Evolutionary conservation across 805 yeast species (phyloP), one percentile per base, ranked within the genome.

Genomic region (Ogataea glucozyma): DNA sequence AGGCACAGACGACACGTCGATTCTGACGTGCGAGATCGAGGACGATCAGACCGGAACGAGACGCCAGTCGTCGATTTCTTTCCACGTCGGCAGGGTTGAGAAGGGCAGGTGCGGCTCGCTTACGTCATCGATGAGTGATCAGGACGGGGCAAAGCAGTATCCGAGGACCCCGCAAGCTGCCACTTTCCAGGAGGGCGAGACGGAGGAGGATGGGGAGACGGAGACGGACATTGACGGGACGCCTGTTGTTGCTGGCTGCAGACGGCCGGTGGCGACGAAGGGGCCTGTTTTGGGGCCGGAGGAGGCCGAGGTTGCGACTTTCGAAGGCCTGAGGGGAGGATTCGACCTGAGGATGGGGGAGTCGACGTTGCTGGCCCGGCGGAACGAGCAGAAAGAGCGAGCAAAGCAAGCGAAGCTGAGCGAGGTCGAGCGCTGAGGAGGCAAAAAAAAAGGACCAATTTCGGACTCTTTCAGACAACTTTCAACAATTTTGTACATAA

Each of bases 301-400:
- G n/a, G n/a, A n/a, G n/a, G n/a, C n/a, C n/a, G n/a, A n/a, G n/a
- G n/a, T n/a, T n/a, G n/a, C n/a, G n/a, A n/a, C n/a, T n/a, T n/a
- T n/a, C n/a, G n/a, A n/a, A n/a, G n/a, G n/a, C n/a, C n/a, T n/a
- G n/a, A n/a, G n/a, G 14, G 36, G 40, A 43, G 48, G 58, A 38
- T 79, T 83, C 50, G 84, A 83, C 41, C 67, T 84, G 45, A 79
- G 76, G 47, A 61, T 84, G 54, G 79, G 79, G 43, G 83, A 83
- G 16, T 79, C 87, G 32, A 82, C n/a, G n/a, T n/a, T n/a, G n/a
- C n/a, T n/a, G n/a, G n/a, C n/a, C n/a, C n/a, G n/a, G n/a, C n/a
- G n/a, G n/a, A n/a, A n/a, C n/a, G n/a, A n/a, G n/a, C n/a, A n/a
- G n/a, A n/a, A n/a, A n/a, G n/a, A n/a, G n/a, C n/a, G n/a, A n/a